Percentiles rank a stretch among this genome's conserved stretches.
These are phyloP conservation scores for Coprinellus micaceus DNA, from an alignment of 768 basidiomycete genomes.

Conservation along the genomic window DNA sequence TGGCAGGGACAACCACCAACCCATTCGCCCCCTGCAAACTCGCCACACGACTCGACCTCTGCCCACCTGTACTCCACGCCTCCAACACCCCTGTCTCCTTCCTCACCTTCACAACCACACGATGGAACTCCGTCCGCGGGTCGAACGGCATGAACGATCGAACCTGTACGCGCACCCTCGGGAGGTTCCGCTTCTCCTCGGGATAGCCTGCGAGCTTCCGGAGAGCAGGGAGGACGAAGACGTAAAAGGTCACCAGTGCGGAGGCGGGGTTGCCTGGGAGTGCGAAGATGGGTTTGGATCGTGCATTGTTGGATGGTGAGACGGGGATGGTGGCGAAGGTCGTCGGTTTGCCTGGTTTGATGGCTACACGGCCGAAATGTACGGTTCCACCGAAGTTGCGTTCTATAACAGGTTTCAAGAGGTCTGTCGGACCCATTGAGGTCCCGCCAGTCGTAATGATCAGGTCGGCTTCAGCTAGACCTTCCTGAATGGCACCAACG, in stretches of 20 bases:
- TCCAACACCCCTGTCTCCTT: slow-evolving; percentile 4
- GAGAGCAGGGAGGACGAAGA: slow-evolving; percentile 82
- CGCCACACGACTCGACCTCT: slow-evolving; percentile 77
- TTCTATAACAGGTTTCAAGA: slow-evolving; percentile 87
- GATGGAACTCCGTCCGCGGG: slow-evolving; percentile 78
- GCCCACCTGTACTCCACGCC: slow-evolving; percentile 82
- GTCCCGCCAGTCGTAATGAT: slow-evolving; percentile 86
- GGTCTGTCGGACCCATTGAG: slow-evolving; percentile 85
- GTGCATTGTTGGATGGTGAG: slow-evolving; percentile 1
- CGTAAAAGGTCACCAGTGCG: slow-evolving; percentile 79
- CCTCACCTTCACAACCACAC: slow-evolving; percentile 49
- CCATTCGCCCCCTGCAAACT: slow-evolving; percentile 82
- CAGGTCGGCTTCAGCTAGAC: slow-evolving; percentile 64
- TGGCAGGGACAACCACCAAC: slow-evolving; percentile 61
- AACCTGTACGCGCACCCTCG: slow-evolving; percentile 63
- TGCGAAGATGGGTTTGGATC: slow-evolving; percentile 59
- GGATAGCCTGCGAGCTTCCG: slow-evolving; percentile 70
- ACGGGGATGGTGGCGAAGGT: slow-evolving; percentile 79
- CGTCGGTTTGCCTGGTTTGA: slow-evolving; percentile 87
- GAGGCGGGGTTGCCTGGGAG: slow-evolving; percentile 89
- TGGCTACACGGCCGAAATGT: slow-evolving; percentile 82
- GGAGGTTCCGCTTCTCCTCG: slow-evolving; percentile 46
- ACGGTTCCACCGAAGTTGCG: slow-evolving; percentile 68
- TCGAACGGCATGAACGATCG: slow-evolving; percentile 58
- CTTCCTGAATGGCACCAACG: slow-evolving; percentile 51